Evolutionary conservation across 1,284 basidiomycete species (phyloP).

Genomic region (Phlebopus sp.): DNA sequence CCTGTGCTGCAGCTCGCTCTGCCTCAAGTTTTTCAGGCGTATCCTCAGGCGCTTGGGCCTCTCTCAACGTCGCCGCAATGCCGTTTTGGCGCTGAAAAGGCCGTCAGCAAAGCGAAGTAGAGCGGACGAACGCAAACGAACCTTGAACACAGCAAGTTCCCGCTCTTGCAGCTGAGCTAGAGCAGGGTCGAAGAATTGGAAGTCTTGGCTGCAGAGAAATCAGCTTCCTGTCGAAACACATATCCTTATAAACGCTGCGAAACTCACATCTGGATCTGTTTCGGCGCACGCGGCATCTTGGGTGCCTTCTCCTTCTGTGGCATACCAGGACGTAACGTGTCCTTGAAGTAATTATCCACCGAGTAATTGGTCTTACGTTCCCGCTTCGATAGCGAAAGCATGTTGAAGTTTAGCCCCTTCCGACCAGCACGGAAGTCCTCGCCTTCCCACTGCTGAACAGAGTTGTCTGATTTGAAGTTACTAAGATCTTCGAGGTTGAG

Average conservation of each 20-base stretch:
- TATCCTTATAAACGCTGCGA: too few species aligned
- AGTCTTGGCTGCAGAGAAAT: constrained; percentile 73
- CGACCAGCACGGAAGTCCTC: constrained; percentile 86
- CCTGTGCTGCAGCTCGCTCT: constrained; percentile 80
- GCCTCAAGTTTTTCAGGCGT: constrained; percentile 84
- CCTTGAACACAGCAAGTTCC: constrained; percentile 82
- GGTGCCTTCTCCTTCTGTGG: constrained; percentile 81
- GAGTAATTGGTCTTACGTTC: constrained; percentile 97
- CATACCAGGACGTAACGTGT: constrained; percentile 79
- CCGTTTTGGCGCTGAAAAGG: constrained; percentile 60
- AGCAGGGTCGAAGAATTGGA: constrained; percentile 93
- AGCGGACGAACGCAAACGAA: constrained; percentile 25
- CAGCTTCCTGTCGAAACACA: background rate
- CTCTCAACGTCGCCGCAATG: constrained; percentile 71
- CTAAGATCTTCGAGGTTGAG: constrained; percentile 91
- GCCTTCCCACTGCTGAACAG: constrained; percentile 93
- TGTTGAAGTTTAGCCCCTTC: constrained; percentile 73
- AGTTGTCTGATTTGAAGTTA: constrained; percentile 94
- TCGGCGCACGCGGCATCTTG: constrained; percentile 85
- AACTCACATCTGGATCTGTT: constrained; percentile 80
- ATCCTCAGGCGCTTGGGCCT: constrained; percentile 70
- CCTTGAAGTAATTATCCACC: constrained; percentile 92
- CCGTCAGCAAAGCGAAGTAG: background rate
- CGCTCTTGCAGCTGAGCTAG: constrained; percentile 85
- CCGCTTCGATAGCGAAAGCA: constrained; percentile 92